Conservation (phyloP, 768 basidiomycete species). For the Pulveroboletus sp. region DNA sequence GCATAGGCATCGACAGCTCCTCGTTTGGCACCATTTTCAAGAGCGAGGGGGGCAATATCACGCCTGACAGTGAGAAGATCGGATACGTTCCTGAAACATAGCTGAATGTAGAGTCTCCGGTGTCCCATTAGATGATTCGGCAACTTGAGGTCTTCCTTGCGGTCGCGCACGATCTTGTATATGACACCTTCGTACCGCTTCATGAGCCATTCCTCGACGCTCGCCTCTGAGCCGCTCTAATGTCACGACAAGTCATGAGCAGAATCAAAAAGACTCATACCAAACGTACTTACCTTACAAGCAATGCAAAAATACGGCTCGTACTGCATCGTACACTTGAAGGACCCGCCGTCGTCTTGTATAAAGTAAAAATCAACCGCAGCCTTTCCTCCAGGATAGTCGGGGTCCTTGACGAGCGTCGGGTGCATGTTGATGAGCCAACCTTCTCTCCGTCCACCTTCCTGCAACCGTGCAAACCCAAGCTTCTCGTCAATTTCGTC, state of each 20-base stretch:
- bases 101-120: slow-evolving; percentile 80
- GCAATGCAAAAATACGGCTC: slow-evolving; percentile 95
- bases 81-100: slow-evolving; percentile 90
- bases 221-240: slow-evolving; percentile 81
- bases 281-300: slow-evolving; percentile 63
- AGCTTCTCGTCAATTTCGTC: slow-evolving; percentile 95
- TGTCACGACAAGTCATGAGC: slow-evolving; percentile 1
- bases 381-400: slow-evolving; percentile 79
- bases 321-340: slow-evolving; percentile 89
- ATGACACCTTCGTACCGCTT: slow-evolving; percentile 91
- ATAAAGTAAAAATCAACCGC: slow-evolving; percentile 98
- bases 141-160: slow-evolving; percentile 91
- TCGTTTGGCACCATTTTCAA: slow-evolving; percentile 87
- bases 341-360: slow-evolving; percentile 94
- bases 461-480: slow-evolving; percentile 79
- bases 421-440: slow-evolving; percentile 99
- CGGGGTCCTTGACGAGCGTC: slow-evolving; percentile 85
- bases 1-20: slow-evolving; percentile 97
- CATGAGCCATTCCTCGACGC: slow-evolving; percentile 92
- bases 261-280: slow-evolving; percentile 13
- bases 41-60: slow-evolving; percentile 86
- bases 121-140: slow-evolving; percentile 99
- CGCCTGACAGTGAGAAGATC: slow-evolving; percentile 86
- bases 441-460: slow-evolving; percentile 76
- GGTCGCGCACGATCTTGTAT: slow-evolving; percentile 70